Percentiles rank a stretch among this genome's conserved stretches.
Evolutionary conservation across 2,329 filamentous ascomycete genomes (phyloP).

Genomic region (Arachnopeziza araneosa): DNA sequence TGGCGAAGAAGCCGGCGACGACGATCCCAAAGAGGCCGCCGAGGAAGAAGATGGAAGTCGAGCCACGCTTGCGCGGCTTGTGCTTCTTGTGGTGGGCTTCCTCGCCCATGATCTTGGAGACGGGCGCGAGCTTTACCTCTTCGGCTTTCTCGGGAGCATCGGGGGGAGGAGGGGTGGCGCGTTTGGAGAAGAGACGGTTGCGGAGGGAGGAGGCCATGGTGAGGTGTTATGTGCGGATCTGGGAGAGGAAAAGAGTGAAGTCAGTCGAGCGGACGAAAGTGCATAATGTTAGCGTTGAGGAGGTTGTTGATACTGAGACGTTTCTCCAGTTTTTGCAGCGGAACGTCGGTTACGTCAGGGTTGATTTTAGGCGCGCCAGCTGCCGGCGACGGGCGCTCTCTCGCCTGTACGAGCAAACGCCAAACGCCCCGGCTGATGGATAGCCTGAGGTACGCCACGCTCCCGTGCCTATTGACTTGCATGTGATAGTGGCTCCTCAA

Average conservation of each 20-base stretch:
- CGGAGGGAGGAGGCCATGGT: conserved; percentile 13
- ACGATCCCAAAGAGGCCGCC: conserved; percentile 87
- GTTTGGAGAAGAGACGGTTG: conserved; percentile 14
- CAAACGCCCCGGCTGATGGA: background rate
- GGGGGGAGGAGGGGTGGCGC: background rate
- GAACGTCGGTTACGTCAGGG: background rate
- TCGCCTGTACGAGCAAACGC: too few relatives aligned
- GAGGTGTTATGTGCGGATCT: background rate
- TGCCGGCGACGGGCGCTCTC: background rate
- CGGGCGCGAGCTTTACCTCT: conserved; percentile 46
- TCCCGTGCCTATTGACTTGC: background rate
- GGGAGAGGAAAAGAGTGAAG: background rate
- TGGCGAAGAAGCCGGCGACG: conserved; percentile 84
- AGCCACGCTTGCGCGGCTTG: conserved; percentile 50
- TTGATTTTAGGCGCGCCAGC: background rate
- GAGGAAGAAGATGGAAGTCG: conserved; percentile 77
- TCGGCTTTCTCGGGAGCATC: conserved; percentile 28
- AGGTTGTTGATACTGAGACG: background rate
- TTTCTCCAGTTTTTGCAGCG: background rate
- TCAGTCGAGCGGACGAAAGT: background rate
- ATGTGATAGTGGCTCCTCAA: background rate
- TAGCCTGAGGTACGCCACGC: too few relatives aligned
- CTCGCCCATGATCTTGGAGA: conserved; percentile 37
- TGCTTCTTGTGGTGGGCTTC: conserved; percentile 11
- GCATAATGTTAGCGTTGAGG: background rate